Evolutionary conservation across 768 basidiomycete species (phyloP).

Genomic region (Psilocybe sp.): DNA sequence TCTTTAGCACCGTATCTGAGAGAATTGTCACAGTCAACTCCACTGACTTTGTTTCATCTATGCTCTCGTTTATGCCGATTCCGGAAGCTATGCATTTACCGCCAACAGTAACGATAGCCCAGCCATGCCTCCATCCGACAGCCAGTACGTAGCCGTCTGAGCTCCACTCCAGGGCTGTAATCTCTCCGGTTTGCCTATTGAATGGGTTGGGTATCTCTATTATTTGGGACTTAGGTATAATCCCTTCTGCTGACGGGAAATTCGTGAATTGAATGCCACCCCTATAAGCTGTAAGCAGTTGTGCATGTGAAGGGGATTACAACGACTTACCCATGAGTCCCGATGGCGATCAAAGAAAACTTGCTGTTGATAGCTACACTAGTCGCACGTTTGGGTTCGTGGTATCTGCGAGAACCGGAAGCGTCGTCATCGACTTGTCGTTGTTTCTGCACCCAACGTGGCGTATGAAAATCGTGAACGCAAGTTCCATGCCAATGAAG

Average conservation of each 20-base stretch:
- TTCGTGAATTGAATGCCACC: constrained; percentile 66
- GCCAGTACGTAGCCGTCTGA: constrained; percentile 95
- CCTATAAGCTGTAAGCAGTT: constrained; percentile 28
- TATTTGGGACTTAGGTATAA: constrained; percentile 55
- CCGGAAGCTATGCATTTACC: constrained; percentile 83
- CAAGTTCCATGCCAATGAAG: constrained; percentile 74
- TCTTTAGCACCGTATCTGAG: constrained; percentile 2
- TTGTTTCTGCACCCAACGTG: constrained; percentile 79
- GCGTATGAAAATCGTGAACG: constrained; percentile 70
- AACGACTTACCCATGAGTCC: constrained; percentile 57
- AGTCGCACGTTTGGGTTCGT: constrained; percentile 66
- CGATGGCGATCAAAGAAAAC: constrained; percentile 82
- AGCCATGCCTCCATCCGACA: constrained; percentile 87
- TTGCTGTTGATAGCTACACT: constrained; percentile 69
- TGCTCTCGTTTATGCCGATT: constrained; percentile 62
- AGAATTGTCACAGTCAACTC: background rate
- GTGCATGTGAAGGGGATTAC: background rate
- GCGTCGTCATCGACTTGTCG: constrained; percentile 51
- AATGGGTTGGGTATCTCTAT: constrained; percentile 64
- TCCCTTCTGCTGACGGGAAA: constrained; percentile 64
- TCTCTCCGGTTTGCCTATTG: constrained; percentile 55
- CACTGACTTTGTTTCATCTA: constrained; percentile 51
- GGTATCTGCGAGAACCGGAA: constrained; percentile 37
- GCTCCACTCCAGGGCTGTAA: constrained; percentile 82
- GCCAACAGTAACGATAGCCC: constrained; percentile 88